phyloP scores from a whole-genome alignment of 2,329 filamentous ascomycete species.

The Colletotrichum filicis region DNA sequence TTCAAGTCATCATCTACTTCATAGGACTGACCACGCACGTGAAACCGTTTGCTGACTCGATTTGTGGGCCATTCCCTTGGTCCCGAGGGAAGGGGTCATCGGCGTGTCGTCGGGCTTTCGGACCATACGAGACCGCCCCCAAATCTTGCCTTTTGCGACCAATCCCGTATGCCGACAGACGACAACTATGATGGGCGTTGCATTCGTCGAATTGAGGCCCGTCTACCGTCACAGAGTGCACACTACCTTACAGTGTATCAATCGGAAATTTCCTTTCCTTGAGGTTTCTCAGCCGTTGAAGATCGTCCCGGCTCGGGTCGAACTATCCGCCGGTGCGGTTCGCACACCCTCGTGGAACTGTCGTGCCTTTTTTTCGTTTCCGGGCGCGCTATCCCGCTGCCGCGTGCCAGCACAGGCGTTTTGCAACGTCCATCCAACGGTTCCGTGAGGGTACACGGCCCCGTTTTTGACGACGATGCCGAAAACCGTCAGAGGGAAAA shows the following conservation, averaged over 20 bases:
- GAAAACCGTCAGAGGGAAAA: neutral
- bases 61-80: constrained; percentile 5
- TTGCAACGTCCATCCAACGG: neutral
- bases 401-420: neutral
- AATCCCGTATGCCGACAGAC: neutral
- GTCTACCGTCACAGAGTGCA: neutral
- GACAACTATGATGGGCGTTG: neutral
- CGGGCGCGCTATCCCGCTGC: neutral
- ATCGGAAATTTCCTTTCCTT: neutral
- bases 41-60: constrained; percentile 33
- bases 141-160: neutral
- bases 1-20: neutral
- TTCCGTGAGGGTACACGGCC: neutral
- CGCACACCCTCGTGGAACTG: neutral
- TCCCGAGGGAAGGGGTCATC: constrained; percentile 17
- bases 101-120: constrained; percentile 15
- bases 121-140: constrained; percentile 7
- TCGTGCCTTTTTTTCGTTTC: neutral
- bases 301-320: neutral
- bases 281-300: neutral
- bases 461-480: constrained; percentile 14
- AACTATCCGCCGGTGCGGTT: neutral
- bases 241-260: neutral
- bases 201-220: neutral
- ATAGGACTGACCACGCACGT: constrained; percentile 12